phyloP scores from a whole-genome alignment of 192 early-diverging fungal species.

The Dimargaris xerosporica region DNA sequence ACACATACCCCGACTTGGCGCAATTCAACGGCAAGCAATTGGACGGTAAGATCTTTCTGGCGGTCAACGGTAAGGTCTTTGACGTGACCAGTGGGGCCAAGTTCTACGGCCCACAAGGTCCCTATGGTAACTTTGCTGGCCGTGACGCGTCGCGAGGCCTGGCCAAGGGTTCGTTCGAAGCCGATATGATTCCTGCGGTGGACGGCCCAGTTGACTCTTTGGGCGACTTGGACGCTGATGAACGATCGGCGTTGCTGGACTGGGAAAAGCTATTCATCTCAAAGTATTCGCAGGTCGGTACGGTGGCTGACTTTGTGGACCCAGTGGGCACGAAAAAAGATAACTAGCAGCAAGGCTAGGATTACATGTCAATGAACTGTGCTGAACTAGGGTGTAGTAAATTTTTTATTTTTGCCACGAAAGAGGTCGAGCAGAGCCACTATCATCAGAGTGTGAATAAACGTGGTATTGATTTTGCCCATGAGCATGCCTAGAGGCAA shows the following conservation, averaged over 20 bases:
- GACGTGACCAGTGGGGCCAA: conserved; percentile 67
- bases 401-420: too few species aligned
- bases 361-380: too few species aligned
- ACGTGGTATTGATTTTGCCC: too few species aligned
- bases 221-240: conserved; percentile 56
- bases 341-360: too few species aligned
- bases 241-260: conserved; percentile 53
- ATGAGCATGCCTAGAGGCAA: too few species aligned
- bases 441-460: too few species aligned
- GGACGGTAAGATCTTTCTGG: conserved; percentile 45
- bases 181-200: conserved; percentile 45
- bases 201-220: conserved; percentile 66
- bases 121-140: conserved; percentile 94
- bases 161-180: conserved; percentile 75
- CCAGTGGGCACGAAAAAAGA: too few species aligned
- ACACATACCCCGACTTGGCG: not conserved
- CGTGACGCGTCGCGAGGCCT: conserved; percentile 90
- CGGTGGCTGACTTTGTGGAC: conserved; percentile 28
- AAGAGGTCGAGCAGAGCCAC: too few species aligned
- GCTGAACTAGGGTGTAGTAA: too few species aligned
- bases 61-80: conserved; percentile 72
- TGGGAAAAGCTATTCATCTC: conserved; percentile 66
- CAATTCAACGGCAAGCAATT: not conserved
- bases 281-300: conserved; percentile 65
- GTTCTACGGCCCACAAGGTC: conserved; percentile 85